A percentile compares a stretch with the other conserved stretches of the same genome.
Evolutionary conservation across 2,329 filamentous ascomycete species (phyloP).

Genomic region (Bretziella fagacearum): DNA sequence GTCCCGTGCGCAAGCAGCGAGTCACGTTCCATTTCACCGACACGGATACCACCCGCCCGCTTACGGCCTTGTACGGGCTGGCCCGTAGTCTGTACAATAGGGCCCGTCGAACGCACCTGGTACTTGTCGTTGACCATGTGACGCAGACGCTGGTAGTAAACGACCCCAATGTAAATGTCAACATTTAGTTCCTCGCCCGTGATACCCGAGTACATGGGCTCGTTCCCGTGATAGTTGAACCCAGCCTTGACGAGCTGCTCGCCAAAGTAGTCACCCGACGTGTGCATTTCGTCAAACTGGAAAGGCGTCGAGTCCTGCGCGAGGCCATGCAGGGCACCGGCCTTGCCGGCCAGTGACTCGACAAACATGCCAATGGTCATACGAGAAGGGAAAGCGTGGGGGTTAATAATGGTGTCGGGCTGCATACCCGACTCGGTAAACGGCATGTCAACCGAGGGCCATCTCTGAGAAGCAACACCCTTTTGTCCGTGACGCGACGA

Average conservation of each 20-base stretch:
- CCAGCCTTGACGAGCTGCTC: constrained; percentile 89
- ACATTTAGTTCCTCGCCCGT: constrained; percentile 86
- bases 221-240: constrained; percentile 96
- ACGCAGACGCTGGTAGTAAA: constrained; percentile 93
- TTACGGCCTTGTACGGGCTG: constrained; percentile 96
- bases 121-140: constrained; percentile 99
- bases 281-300: constrained; percentile 82
- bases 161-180: constrained; percentile 91
- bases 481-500: constrained; percentile 97
- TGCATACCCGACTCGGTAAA: constrained; percentile 95
- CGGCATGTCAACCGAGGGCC: constrained; percentile 85
- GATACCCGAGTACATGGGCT: constrained; percentile 96
- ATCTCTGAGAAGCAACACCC: constrained; percentile 90
- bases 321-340: constrained; percentile 84
- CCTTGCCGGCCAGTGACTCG: constrained; percentile 89
- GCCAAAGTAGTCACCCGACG: constrained; percentile 85
- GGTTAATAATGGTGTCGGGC: constrained; percentile 97
- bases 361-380: constrained; percentile 99
- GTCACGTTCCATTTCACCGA: constrained; percentile 98
- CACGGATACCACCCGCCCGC: constrained; percentile 93
- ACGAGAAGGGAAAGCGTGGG: constrained; percentile 95
- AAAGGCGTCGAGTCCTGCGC: constrained; percentile 93
- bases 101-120: constrained; percentile 91
- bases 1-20: constrained; percentile 88
- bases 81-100: constrained; percentile 74